A percentile compares a stretch with the other conserved stretches of the same genome.
Conservation (phyloP, 768 basidiomycete species). For the Panus rudis region DNA sequence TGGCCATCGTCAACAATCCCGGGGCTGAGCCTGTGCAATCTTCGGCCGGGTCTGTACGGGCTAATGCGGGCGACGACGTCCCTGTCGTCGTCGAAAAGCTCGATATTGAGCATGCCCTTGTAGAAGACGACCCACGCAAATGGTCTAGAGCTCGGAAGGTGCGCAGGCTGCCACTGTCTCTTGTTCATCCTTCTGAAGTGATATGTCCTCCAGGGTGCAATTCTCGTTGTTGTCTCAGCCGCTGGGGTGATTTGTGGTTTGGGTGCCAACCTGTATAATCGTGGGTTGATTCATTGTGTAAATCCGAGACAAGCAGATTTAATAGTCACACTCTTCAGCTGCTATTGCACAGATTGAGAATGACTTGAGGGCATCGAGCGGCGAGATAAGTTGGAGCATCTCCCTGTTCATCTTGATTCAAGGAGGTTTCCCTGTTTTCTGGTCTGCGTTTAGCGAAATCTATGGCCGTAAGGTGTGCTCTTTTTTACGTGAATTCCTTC, state of each 20-base stretch:
- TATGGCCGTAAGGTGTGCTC: conserved; percentile 59
- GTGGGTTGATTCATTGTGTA: conserved; percentile 28
- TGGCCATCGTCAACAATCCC: too few relatives aligned
- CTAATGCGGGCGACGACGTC: too few relatives aligned
- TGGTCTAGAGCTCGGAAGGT: conserved; percentile 24
- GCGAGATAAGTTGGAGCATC: conserved; percentile 60
- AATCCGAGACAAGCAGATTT: not conserved
- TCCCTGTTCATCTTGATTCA: conserved; percentile 72
- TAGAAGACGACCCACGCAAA: conserved; percentile 19
- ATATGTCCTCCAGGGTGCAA: conserved; percentile 29
- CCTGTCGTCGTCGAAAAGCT: too few relatives aligned
- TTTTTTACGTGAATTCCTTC: conserved; percentile 6
- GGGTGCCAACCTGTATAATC: conserved; percentile 56
- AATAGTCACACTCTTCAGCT: conserved; percentile 32
- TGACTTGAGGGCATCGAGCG: conserved; percentile 51
- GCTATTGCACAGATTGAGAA: conserved; percentile 53
- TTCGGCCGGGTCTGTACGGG: too few relatives aligned
- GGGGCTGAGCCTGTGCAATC: too few relatives aligned
- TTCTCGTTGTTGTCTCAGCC: conserved; percentile 39
- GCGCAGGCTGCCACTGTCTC: not conserved
- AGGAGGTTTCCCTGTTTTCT: conserved; percentile 58
- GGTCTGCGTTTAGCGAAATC: conserved; percentile 68
- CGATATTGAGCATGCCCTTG: conserved; percentile 23
- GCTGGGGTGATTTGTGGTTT: conserved; percentile 56
- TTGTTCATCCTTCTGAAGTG: not conserved